Evolutionary conservation across 371 early-diverging fungal genomes (phyloP), one percentile per base, ranked within the genome.

Genomic region (Phascolomyces articulosus): DNA sequence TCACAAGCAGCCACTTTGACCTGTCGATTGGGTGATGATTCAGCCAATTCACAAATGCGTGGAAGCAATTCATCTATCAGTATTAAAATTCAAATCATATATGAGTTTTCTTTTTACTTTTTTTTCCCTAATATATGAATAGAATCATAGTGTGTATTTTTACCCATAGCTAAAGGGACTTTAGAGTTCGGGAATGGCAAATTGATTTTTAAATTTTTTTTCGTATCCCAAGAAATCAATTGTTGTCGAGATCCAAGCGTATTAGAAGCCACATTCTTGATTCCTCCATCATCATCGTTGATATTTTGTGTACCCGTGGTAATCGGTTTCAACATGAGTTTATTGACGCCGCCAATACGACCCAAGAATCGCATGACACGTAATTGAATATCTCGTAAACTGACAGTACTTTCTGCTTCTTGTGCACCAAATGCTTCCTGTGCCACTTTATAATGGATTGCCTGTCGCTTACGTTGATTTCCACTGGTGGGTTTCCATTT

Each of bases 11-110:
- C 91, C 0, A 90, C 82, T 63, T 93, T 93, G 48, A 87, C 84
- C 66, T 91, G 83, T 29, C 94, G 73, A 49, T 92, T 89, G 2
- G 91, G 85, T 0, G 93, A 90, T 31, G 78, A 80, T 67, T 92
- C 92, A 0, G 93, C 90, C 15, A 93, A 71, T 24, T 91, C 88
- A 28, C 90, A 82, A 20, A 94, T 85, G 1, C 91, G 81, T 8
- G 94, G 93, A 2, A 94, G 71, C 40, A 91, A 73, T 44, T 92
- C 90, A 65, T 91, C 94, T 87, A 70, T n/a, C n/a, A n/a, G n/a
- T n/a, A n/a, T n/a, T n/a, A n/a, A n/a, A n/a, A n/a, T n/a, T n/a
- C n/a, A n/a, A n/a, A n/a, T n/a, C n/a, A n/a, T n/a, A n/a, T n/a
- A n/a, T n/a, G n/a, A n/a, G n/a, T n/a, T n/a, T n/a, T n/a, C n/a